Conservation (phyloP, 1,284 basidiomycete species). For the Termitomyces sp. region DNA sequence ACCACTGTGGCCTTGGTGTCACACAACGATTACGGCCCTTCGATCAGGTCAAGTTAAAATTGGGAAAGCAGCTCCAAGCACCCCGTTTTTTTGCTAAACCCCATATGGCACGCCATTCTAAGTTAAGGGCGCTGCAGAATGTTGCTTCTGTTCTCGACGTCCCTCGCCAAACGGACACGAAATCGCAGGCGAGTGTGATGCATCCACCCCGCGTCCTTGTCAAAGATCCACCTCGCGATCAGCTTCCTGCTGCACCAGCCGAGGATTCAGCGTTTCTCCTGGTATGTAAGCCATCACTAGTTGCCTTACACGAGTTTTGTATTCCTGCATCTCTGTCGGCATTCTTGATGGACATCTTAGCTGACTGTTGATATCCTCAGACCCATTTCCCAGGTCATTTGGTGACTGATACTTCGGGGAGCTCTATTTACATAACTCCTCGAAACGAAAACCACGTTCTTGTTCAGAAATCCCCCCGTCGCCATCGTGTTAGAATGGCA, state of each 20-base stretch:
- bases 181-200: constrained; percentile 7
- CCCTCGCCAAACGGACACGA: constrained; percentile 6
- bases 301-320: constrained; percentile 9
- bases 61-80: constrained; percentile 3
- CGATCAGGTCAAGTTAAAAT: constrained; percentile 11
- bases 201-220: constrained; percentile 13
- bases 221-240: constrained; percentile 19
- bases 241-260: constrained; percentile 14
- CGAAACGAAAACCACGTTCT: constrained; percentile 6
- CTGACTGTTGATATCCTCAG: constrained; percentile 16
- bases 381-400: constrained; percentile 16
- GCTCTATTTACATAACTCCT: constrained; percentile 17
- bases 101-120: constrained; percentile 20
- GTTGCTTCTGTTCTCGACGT: constrained; percentile 13
- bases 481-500: constrained; percentile 23
- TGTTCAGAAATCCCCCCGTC: constrained; percentile 9
- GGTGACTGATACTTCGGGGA: constrained; percentile 5
- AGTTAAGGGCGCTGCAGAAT: constrained; percentile 13
- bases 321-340: constrained; percentile 4
- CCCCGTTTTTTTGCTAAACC: constrained; percentile 9
- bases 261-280: constrained; percentile 16
- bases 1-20: background rate
- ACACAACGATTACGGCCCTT: constrained; percentile 10
- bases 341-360: constrained; percentile 12
- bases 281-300: constrained; percentile 16